phyloP scores from a whole-genome alignment of 73 alveolate species.

The Paraurostyla sp. region DNA sequence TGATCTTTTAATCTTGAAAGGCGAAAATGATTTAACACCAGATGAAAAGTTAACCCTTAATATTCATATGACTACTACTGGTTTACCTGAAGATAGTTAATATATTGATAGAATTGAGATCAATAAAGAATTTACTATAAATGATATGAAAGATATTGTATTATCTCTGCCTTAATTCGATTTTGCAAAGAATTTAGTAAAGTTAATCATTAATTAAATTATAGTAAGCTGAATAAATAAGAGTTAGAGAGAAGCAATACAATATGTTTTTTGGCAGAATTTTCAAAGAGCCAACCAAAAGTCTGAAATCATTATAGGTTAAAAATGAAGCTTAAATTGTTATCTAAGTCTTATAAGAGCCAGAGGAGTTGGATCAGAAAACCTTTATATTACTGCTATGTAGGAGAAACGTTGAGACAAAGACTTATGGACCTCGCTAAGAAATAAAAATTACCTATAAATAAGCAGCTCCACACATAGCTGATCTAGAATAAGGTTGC shows the following conservation, averaged over 20 bases:
- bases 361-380: constrained; percentile 58
- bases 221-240: constrained; percentile 20
- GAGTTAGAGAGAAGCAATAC: constrained; percentile 72
- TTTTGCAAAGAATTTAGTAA: constrained; percentile 32
- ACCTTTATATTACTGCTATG: constrained; percentile 57
- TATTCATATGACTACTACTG: constrained; percentile 69
- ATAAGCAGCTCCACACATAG: constrained; percentile 20
- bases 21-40: constrained; percentile 48
- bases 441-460: constrained; percentile 39
- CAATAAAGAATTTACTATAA: constrained; percentile 56
- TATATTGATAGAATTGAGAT: constrained; percentile 58
- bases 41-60: constrained; percentile 63
- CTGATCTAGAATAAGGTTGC: constrained; percentile 7
- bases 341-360: constrained; percentile 51
- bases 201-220: not conserved
- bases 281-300: constrained; percentile 71
- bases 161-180: constrained; percentile 62
- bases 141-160: constrained; percentile 68
- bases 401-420: constrained; percentile 51
- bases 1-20: constrained; percentile 59
- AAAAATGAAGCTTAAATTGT: constrained; percentile 43
- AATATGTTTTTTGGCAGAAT: constrained; percentile 75
- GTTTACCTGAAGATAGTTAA: constrained; percentile 67
- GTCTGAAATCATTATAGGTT: constrained; percentile 71
- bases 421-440: constrained; percentile 31